phyloP scores from a whole-genome alignment of 2,329 filamentous ascomycete species.

The Trichothecium roseum region DNA sequence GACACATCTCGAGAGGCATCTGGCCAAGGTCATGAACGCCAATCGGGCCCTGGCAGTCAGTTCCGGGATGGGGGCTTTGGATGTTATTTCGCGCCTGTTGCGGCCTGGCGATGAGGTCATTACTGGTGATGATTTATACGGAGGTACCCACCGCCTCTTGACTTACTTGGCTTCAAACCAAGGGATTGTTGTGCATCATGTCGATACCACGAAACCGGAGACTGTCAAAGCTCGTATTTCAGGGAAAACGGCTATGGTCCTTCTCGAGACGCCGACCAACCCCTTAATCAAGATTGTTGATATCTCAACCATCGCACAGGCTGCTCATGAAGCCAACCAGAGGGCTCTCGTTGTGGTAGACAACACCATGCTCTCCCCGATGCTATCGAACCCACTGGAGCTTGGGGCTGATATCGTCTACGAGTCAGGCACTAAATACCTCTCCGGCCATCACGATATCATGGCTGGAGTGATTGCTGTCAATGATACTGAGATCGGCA shows the following conservation, averaged over 20 bases:
- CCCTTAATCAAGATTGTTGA: constrained; percentile 98
- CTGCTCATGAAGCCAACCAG: constrained; percentile 68
- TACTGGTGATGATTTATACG: constrained; percentile 93
- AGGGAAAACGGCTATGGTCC: constrained; percentile 83
- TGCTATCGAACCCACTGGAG: constrained; percentile 88
- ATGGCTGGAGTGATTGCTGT: constrained; percentile 96
- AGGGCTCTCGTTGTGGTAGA: constrained; percentile 82
- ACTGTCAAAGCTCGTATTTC: constrained; percentile 59
- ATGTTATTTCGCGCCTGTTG: constrained; percentile 87
- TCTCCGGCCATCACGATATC: constrained; percentile 95
- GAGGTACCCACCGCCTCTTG: constrained; percentile 85
- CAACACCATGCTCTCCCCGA: constrained; percentile 97
- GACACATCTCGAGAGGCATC: constrained; percentile 88
- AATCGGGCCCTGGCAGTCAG: constrained; percentile 84
- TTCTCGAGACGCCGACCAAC: constrained; percentile 94
- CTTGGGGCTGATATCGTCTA: constrained; percentile 94
- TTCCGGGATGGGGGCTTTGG: constrained; percentile 93
- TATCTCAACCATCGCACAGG: constrained; percentile 65
- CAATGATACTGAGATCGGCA: constrained; percentile 71
- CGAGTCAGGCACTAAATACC: constrained; percentile 94
- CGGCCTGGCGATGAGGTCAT: constrained; percentile 93
- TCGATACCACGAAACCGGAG: constrained; percentile 78
- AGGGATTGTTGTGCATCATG: constrained; percentile 88
- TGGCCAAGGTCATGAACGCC: constrained; percentile 98
- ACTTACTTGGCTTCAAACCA: constrained; percentile 85